Conservation (phyloP, 257 asterid genomes). For the Przewalskia tangutica region DNA sequence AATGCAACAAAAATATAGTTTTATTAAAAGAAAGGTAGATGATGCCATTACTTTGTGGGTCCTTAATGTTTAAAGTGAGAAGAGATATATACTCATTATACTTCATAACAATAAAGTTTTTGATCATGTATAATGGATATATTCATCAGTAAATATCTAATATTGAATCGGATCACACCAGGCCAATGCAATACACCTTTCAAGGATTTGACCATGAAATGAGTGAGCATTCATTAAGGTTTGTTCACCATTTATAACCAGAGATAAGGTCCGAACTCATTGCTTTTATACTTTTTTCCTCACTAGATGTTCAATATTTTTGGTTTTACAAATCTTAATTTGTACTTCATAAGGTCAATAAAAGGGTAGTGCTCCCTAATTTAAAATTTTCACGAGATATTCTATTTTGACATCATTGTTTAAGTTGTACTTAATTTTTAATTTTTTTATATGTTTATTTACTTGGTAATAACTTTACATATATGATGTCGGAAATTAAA, state of each 20-base stretch:
- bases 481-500: too few species aligned
- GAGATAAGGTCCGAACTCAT: neutral
- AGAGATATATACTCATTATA: neutral
- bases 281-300: neutral
- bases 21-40: neutral
- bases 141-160: neutral
- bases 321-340: too few species aligned
- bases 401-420: too few species aligned
- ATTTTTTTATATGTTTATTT: too few species aligned
- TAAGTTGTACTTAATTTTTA: too few species aligned
- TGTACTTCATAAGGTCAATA: too few species aligned
- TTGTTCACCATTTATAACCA: neutral
- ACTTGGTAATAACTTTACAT: too few species aligned
- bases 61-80: neutral
- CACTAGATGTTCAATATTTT: too few species aligned
- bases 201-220: neutral
- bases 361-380: too few species aligned
- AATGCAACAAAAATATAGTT: neutral
- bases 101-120: neutral
- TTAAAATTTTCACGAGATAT: too few species aligned
- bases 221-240: neutral
- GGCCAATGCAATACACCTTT: neutral
- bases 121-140: neutral
- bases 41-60: slow-evolving; percentile 5
- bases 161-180: neutral